Evolutionary conservation across 805 yeast genomes (phyloP), one percentile per base, ranked within the genome.

Genomic region (Kazachstania viticola): DNA sequence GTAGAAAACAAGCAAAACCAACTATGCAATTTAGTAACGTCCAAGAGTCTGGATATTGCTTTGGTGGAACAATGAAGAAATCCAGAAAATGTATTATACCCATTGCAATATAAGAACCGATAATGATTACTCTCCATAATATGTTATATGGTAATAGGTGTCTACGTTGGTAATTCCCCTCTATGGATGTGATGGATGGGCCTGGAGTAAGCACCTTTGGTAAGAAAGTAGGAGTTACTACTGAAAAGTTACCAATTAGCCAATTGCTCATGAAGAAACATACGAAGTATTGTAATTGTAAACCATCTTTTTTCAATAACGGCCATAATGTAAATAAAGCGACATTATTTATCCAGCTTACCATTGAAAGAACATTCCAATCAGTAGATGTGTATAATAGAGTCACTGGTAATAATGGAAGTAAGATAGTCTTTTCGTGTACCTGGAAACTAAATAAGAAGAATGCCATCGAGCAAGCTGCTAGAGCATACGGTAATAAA

Each of bases 381-480:
- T 73, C 72, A 23, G 72, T 71, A 7, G 67, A 61, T 3, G 64
- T 57, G 39, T 60, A 61, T 6, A 87, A 57, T 34, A 91, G 60
- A 0, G 91, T 73, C 9, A 84, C 71, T 4, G 97, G 97, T 45
- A 91, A 51, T 41, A 91, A 64, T 1, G 98, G 97, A 3, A 91
- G 69, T 36, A 91, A 60, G 12, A 91, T 87, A 0, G 91, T 72
- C 58, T 91, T 91, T 58, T 91, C 97, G 53, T 91, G 98, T 4
- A 91, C 97, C 54, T 88, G 97, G 63, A 84, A 91, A 21, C 94
- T 79, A 53, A 91, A 91, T 32, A 91, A 62, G 54, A 67, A 91
- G 50, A 91, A 91, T 0, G 93, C 78, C 75, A 91, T 69, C 0
- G 98, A 75, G 36, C 88, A 75, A 0, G 83, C 75, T 1, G 85